A percentile compares a stretch with the other conserved stretches of the same genome.
Evolutionary conservation across 2,329 filamentous ascomycete species (phyloP).

Genomic region (Scopulariopsis brevicaulis): DNA sequence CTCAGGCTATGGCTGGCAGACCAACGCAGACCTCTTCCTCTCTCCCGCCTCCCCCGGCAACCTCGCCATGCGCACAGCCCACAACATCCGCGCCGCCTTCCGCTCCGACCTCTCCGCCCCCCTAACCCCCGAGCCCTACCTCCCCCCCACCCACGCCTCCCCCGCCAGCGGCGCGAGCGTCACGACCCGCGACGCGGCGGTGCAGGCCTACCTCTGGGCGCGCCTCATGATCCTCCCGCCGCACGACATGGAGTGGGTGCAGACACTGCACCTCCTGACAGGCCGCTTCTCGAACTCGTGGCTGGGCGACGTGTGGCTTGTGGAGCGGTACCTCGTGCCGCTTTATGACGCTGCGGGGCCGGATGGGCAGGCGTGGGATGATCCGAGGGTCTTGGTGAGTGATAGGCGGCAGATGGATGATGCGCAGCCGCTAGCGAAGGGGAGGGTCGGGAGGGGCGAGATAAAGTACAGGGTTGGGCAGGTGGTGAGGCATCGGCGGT

Average conservation of each 20-base stretch:
- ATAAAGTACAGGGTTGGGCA: conserved; percentile 59
- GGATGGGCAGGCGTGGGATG: conserved; percentile 8
- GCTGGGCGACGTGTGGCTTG: conserved; percentile 5
- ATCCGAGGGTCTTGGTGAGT: conserved; percentile 14
- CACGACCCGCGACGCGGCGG: conserved; percentile 41
- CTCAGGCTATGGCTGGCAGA: conserved; percentile 31
- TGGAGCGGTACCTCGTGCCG: conserved; percentile 4
- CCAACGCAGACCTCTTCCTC: conserved; percentile 39
- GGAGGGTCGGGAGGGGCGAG: neutral
- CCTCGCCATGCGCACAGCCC: conserved; percentile 61
- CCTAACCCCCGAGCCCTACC: conserved; percentile 2
- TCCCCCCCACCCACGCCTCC: neutral
- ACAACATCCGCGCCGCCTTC: conserved; percentile 11
- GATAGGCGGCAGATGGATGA: conserved; percentile 19
- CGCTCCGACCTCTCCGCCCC: conserved; percentile 19
- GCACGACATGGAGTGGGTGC: conserved; percentile 40
- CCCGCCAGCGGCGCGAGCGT: conserved; percentile 20
- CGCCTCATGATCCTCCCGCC: conserved; percentile 42
- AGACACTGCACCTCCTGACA: conserved; percentile 53
- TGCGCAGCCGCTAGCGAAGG: conserved; percentile 25
- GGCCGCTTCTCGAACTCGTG: conserved; percentile 19
- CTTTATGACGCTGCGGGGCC: conserved; percentile 1
- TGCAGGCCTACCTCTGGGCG: conserved; percentile 68
- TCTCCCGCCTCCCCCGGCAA: conserved; percentile 51
- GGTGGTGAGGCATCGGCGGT: conserved; percentile 73